Evolutionary conservation across 2,329 filamentous ascomycete species (phyloP), one percentile per base, ranked within the genome.

Genomic region (Colletotrichum theobromicola): DNA sequence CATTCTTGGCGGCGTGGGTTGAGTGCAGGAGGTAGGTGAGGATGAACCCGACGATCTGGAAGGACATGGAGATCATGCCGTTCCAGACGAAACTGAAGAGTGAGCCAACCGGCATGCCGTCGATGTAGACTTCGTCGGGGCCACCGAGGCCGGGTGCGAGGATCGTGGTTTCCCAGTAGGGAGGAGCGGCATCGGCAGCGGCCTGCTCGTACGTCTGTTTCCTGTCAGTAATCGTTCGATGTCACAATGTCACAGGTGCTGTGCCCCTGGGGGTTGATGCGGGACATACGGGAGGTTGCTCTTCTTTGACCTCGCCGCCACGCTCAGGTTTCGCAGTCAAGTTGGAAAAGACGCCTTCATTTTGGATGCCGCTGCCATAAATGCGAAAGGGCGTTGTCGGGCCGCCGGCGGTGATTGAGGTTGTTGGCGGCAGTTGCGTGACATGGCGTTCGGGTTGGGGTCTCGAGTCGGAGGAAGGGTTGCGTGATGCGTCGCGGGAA

Each of bases 131-230:
- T 83, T 99, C 97, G 81, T 98, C 96, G 50, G 93, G 92, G n/a
- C 94, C 94, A 67, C 94, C 94, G 77, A 97, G 92, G 70, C 96
- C 97, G 1, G 97, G 97, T 0, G 96, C 96, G 66, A 99, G 90
- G 77, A 99, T 98, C 0, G 97, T 98, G 7, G 97, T 99, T 87
- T 99, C 97, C 97, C 97, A 99, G 85, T 99, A 99, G 0, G 97
- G 97, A 2, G 97, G 97, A 62, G 97, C 97, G 28, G 95, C 94
- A 84, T 99, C 97, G 55, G 96, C 96, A 4, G 97, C 97, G 18
- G 97, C 97, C 91, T 98, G 96, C 89, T 99, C 97, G 83, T 99
- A 99, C 42, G 96, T 96, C 95, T 98, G 79, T 75, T 63, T 75
- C 55, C 50, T 61, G 82, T 88, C 81, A 87, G 85, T 78, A 79